A percentile compares a stretch with the other conserved stretches of the same genome.
Conservation (phyloP, 176 grass and related monocot species). For the Oryza australiensis region DNA sequence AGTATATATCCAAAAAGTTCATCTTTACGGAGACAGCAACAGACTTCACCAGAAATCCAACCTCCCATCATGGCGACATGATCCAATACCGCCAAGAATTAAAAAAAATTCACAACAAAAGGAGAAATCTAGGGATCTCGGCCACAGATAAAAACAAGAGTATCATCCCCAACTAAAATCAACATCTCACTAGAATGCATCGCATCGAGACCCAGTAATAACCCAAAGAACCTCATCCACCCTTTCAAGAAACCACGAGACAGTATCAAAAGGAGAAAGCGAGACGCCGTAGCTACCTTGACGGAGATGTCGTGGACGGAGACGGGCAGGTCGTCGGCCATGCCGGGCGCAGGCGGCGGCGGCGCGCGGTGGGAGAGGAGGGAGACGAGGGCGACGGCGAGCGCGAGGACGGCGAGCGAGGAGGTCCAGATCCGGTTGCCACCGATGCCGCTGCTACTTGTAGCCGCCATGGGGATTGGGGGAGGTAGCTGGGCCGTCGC, state of each 20-base stretch:
- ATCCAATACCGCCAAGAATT: background rate
- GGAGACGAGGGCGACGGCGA: background rate
- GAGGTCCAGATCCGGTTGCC: background rate
- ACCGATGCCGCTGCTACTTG: background rate
- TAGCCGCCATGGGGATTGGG: background rate
- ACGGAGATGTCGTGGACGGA: constrained; percentile 57
- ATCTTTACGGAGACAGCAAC: background rate
- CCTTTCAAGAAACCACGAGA: background rate
- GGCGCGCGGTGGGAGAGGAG: background rate
- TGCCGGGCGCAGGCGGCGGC: background rate
- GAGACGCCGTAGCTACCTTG: constrained; percentile 26
- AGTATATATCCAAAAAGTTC: no score
- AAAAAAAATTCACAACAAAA: background rate
- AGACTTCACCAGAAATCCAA: background rate
- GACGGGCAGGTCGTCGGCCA: constrained; percentile 47
- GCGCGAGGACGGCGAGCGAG: constrained; percentile 1
- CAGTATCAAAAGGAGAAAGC: no score
- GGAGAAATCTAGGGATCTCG: background rate
- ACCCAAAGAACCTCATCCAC: background rate
- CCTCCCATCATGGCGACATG: no score
- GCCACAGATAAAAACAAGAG: background rate
- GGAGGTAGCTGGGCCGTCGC: background rate
- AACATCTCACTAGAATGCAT: background rate
- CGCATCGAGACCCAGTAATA: background rate
- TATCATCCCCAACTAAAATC: background rate